A percentile compares a stretch with the other conserved stretches of the same genome.
Conservation (phyloP, 75 land plant genomes). For the Sequoiadendron giganteum region DNA sequence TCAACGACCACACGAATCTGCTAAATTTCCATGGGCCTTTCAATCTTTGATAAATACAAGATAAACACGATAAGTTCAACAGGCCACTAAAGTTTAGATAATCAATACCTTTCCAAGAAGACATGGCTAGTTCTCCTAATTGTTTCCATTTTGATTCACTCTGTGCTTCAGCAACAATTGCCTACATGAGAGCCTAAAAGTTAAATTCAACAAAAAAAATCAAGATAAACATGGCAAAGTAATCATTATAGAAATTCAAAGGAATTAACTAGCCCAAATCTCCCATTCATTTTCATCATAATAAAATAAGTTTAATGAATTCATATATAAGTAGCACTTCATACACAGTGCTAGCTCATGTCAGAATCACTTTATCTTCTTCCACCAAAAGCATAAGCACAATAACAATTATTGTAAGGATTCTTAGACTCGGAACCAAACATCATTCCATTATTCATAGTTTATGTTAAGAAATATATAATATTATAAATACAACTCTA, state of each 20-base stretch:
- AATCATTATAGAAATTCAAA: too few relatives aligned
- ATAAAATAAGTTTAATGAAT: not conserved
- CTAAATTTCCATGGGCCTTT: not conserved
- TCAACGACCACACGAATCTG: not conserved
- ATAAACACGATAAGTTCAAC: not conserved
- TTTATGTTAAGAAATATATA: too few relatives aligned
- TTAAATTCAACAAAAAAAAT: not conserved
- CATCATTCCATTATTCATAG: too few relatives aligned
- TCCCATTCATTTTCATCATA: not conserved
- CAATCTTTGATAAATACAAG: not conserved
- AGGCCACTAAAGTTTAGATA: not conserved
- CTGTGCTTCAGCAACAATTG: conserved; percentile 87
- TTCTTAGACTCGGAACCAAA: too few relatives aligned
- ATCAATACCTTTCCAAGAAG: conserved; percentile 82
- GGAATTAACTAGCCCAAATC: too few relatives aligned
- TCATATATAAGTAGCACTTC: too few relatives aligned
- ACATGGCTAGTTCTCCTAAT: conserved; percentile 95
- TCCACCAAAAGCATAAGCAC: too few relatives aligned
- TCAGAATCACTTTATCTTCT: too few relatives aligned
- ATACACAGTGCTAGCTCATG: too few relatives aligned
- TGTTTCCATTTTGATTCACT: conserved; percentile 99
- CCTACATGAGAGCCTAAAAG: conserved; percentile 38
- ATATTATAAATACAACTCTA: too few relatives aligned
- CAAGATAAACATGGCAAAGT: not conserved
- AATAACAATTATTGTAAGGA: too few relatives aligned